Conservation (phyloP, 257 asterid species). For the Echites panduratus region DNA sequence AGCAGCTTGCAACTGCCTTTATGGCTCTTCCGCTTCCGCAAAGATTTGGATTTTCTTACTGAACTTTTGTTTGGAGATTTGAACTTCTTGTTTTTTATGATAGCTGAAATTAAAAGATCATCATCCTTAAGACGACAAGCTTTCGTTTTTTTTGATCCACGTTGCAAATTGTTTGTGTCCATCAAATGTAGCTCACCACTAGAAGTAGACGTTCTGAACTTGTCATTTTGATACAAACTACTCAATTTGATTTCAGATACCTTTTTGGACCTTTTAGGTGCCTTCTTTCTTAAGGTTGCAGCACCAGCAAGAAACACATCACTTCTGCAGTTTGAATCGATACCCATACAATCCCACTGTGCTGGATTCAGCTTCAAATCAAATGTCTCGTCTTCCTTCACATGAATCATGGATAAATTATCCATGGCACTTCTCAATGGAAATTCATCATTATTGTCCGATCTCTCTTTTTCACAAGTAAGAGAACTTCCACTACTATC, state of each 20-base stretch:
- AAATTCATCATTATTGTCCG: conserved; percentile 22
- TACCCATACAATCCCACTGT: conserved; percentile 7
- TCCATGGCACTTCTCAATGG: conserved; percentile 6
- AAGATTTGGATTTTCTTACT: conserved; percentile 45
- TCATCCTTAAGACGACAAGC: conserved; percentile 47
- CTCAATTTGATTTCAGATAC: conserved; percentile 54
- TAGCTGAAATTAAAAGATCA: conserved; percentile 80
- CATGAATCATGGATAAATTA: neutral
- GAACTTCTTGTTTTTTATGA: conserved; percentile 46
- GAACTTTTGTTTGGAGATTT: conserved; percentile 41
- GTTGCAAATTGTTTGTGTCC: conserved; percentile 7
- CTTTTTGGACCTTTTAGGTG: conserved; percentile 58
- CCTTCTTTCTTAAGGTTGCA: conserved; percentile 28
- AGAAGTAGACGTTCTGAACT: conserved; percentile 11
- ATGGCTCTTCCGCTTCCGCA: conserved; percentile 52
- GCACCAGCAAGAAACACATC: conserved; percentile 14
- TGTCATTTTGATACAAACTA: conserved; percentile 26
- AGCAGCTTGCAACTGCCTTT: conserved; percentile 87
- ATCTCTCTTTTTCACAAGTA: conserved; percentile 31
- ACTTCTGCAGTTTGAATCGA: conserved; percentile 11
- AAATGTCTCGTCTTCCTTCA: conserved; percentile 21
- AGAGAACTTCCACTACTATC: conserved; percentile 46
- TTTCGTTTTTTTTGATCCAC: conserved; percentile 44
- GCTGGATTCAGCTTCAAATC: conserved; percentile 1
- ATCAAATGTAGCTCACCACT: conserved; percentile 12